phyloP scores from a whole-genome alignment of 2,329 filamentous ascomycete species.

The Fusarium xylarioides region DNA sequence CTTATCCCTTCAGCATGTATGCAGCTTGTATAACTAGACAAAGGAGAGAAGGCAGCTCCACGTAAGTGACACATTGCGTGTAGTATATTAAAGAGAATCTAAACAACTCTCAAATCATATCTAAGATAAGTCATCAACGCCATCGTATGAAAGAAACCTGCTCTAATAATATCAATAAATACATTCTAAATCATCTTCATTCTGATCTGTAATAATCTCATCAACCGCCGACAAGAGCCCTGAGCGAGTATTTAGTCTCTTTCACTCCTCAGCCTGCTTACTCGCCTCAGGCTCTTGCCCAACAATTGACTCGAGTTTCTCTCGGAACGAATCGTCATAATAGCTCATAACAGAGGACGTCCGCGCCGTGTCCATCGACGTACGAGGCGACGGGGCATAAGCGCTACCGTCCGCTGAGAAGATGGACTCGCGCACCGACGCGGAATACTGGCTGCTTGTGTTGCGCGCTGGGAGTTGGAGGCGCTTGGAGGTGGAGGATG shows the following conservation, averaged over 20 bases:
- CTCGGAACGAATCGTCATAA: conserved; percentile 23
- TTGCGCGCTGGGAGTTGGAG: not conserved
- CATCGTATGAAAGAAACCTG: not conserved
- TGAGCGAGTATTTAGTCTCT: not conserved
- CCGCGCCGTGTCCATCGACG: conserved; percentile 14
- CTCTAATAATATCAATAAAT: not conserved
- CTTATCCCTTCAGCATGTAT: fast-evolving
- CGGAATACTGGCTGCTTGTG: conserved; percentile 1
- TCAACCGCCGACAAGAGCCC: not conserved
- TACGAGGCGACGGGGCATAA: conserved; percentile 4
- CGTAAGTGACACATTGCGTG: not conserved
- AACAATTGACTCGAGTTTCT: conserved; percentile 23
- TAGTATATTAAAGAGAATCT: not conserved
- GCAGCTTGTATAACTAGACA: not conserved
- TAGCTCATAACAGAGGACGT: conserved; percentile 24
- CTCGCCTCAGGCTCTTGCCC: conserved; percentile 3
- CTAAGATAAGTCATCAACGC: not conserved
- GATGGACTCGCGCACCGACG: conserved; percentile 3
- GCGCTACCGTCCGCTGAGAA: conserved; percentile 13
- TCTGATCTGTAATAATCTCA: not conserved
- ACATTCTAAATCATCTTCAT: not conserved
- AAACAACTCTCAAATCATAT: not conserved
- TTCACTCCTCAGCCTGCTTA: not conserved
- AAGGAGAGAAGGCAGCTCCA: too few species aligned
- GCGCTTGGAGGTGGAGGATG: not conserved